These are phyloP conservation scores for Myxozyma vanderwaltii DNA, from an alignment of 805 yeast genomes.

Conservation along the genomic window DNA sequence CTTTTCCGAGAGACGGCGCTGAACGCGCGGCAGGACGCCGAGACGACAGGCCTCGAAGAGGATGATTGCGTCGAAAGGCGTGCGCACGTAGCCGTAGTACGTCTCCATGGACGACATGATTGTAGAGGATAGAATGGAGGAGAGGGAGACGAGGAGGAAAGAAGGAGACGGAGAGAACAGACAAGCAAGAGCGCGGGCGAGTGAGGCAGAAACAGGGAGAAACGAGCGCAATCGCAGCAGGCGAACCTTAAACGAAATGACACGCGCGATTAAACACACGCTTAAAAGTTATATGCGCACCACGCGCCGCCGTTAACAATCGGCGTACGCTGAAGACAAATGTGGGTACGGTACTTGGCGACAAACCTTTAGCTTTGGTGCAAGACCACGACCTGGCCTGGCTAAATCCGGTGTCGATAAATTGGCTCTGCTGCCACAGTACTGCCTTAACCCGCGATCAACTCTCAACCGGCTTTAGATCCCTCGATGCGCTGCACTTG, in stretches of 20 bases:
- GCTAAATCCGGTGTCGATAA: no score
- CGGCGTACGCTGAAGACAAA: no score
- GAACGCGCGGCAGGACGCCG: constrained; percentile 59
- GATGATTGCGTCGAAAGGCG: constrained; percentile 63
- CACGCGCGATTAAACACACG: not conserved
- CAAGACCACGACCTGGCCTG: no score
- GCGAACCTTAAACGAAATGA: constrained; percentile 10
- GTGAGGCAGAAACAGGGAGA: not conserved
- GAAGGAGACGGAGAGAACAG: not conserved
- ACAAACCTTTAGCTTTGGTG: no score
- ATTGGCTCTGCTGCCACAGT: no score
- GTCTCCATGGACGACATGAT: constrained; percentile 51
- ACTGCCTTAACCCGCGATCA: no score
- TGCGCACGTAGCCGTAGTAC: constrained; percentile 59
- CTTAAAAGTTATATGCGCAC: not conserved
- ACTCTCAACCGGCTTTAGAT: no score
- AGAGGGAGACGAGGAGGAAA: not conserved
- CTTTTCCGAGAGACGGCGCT: constrained; percentile 57
- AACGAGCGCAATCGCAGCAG: constrained; percentile 2
- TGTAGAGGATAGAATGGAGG: not conserved
- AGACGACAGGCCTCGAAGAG: constrained; percentile 65
- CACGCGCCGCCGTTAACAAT: constrained; percentile 2
- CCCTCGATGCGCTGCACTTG: no score
- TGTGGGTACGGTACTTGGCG: not conserved
- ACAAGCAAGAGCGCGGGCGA: not conserved